A percentile compares a stretch with the other conserved stretches of the same genome.
These are phyloP conservation scores for Kentomonas sorsogonicus DNA, from an alignment of 208 protist species.

Conservation along the genomic window DNA sequence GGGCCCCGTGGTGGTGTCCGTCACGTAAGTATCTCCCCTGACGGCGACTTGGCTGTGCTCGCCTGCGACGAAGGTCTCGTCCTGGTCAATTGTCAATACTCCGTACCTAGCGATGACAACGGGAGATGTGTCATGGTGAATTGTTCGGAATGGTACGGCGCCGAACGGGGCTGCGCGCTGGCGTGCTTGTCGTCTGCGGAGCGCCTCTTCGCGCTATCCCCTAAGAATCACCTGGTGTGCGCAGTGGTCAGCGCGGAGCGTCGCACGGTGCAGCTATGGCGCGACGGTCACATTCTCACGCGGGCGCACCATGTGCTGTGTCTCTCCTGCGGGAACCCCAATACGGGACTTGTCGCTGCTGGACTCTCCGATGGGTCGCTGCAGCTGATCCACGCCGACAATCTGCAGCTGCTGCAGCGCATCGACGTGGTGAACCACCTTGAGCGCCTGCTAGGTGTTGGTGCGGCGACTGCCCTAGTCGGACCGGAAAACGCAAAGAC, in stretches of 20 bases:
- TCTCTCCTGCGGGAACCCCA: constrained; percentile 27
- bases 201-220: constrained; percentile 3
- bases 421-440: constrained; percentile 5
- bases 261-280: constrained; percentile 19
- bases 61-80: background rate
- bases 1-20: too few species aligned
- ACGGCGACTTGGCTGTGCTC: background rate
- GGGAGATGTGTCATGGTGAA: too few species aligned
- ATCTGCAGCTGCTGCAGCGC: constrained; percentile 20
- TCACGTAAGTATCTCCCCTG: background rate
- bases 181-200: too few species aligned
- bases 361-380: constrained; percentile 55
- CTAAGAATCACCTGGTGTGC: constrained; percentile 38
- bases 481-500: background rate
- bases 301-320: constrained; percentile 28
- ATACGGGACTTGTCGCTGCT: constrained; percentile 36
- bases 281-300: constrained; percentile 57
- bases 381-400: constrained; percentile 50
- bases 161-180: too few species aligned
- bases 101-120: too few species aligned
- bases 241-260: constrained; percentile 16
- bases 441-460: background rate
- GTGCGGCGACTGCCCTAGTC: background rate
- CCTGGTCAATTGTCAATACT: too few species aligned
- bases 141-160: too few species aligned